phyloP scores from a whole-genome alignment of 768 basidiomycete genomes.

The Amyloporia xantha region DNA sequence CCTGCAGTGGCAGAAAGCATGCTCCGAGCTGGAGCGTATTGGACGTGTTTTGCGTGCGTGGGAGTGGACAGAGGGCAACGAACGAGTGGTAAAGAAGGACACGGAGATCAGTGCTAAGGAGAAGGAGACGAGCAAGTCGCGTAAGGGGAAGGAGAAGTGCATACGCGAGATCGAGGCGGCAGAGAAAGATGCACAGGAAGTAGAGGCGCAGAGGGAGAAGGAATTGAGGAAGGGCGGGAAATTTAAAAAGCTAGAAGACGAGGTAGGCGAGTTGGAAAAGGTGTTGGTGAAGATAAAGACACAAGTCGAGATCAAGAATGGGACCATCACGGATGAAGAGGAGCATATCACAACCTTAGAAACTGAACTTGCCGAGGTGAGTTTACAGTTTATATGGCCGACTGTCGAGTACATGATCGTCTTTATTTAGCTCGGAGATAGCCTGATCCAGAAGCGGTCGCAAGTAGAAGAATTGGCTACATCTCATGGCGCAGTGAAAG shows the following conservation, averaged over 20 bases:
- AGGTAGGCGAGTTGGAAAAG: conserved; percentile 72
- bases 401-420: background rate
- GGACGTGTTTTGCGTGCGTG: conserved; percentile 77
- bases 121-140: conserved; percentile 38
- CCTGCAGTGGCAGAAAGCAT: conserved; percentile 85
- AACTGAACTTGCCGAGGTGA: conserved; percentile 55
- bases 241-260: conserved; percentile 77
- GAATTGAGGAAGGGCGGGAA: conserved; percentile 94
- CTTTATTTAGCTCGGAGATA: conserved; percentile 43
- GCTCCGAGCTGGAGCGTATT: conserved; percentile 81
- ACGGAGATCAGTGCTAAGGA: conserved; percentile 46
- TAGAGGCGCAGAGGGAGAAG: conserved; percentile 71
- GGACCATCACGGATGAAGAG: conserved; percentile 75
- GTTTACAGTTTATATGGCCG: conserved; percentile 13
- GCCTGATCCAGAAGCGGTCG: conserved; percentile 50
- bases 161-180: conserved; percentile 51
- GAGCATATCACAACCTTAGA: conserved; percentile 45
- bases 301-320: conserved; percentile 76
- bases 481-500: conserved; percentile 58
- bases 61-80: conserved; percentile 71
- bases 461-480: conserved; percentile 51
- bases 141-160: conserved; percentile 44
- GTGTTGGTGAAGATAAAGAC: conserved; percentile 76
- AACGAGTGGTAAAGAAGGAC: conserved; percentile 48
- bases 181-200: conserved; percentile 58